Evolutionary conservation across 2,329 filamentous ascomycete species (phyloP), one percentile per base, ranked within the genome.

Genomic region (Aureobasidium sp.): DNA sequence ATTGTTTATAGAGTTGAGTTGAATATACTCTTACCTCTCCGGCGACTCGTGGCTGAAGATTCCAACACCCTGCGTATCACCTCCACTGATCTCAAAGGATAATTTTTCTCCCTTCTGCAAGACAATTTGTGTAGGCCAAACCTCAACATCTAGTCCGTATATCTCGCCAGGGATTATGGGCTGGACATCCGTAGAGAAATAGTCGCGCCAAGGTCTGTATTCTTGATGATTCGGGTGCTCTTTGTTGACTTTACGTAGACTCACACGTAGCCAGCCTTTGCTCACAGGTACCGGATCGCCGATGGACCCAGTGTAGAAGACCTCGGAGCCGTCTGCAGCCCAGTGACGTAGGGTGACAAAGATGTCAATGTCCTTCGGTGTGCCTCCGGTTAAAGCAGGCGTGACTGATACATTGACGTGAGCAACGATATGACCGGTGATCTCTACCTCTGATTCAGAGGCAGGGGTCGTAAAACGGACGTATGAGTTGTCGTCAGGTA

Each of bases 361-460:
- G 1, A 90, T 73, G 69, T 90, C 88, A 25, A 90, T 89, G 58
- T 90, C 88, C 2, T 73, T 75, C 0, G 82, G 45, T 15, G 25
- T 27, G 10, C 60, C 60, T 31, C 60, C 60, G 29, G 50, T 42
- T 31, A 54, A 23, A 27, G 79, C 70, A 1, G 82, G 72, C 6
- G 76, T 80, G 48, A 81, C 78, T 0, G 90, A 91, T 0, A 92
- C 86, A 67, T 89, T 88, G 5, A 93, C 80, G 69, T 88, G 90
- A 0, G 89, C 89, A 0, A 87, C 81, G 33, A 92, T 79, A 71
- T 93, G 89, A 0, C 91, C 91, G 0, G 91, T 93, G 63, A 93
- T 87, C 72, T 93, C 91, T 0, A 86, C 91, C 71, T 93, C 89
- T 9, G 80, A 67, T n/a, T 84, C 81, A 66, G 93, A 91, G 0